Evolutionary conservation across 2,329 filamentous ascomycete genomes (phyloP).

Genomic region (Didymella keratinophila): DNA sequence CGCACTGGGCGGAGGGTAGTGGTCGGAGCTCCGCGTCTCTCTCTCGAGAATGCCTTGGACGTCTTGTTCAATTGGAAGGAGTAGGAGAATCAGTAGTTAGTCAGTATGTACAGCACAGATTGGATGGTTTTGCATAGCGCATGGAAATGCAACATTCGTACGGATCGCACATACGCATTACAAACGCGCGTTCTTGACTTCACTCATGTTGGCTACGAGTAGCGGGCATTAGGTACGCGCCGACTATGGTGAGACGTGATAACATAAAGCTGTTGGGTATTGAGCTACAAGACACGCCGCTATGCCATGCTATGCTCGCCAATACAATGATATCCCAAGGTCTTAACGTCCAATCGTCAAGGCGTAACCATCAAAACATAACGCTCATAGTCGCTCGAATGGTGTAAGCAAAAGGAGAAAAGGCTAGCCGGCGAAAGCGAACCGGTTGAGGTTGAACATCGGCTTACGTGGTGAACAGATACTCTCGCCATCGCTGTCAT

Average conservation of each 20-base stretch:
- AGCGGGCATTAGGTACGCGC: too few relatives aligned
- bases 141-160: neutral
- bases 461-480: conserved; percentile 47
- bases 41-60: neutral
- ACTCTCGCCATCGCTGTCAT: conserved; percentile 54
- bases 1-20: neutral
- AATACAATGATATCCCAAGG: conserved; percentile 1
- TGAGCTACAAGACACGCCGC: conserved; percentile 1
- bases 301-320: conserved; percentile 17
- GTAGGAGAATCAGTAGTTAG: neutral
- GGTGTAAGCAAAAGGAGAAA: neutral
- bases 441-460: conserved; percentile 51
- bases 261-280: neutral
- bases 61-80: neutral
- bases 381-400: neutral
- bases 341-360: conserved; percentile 5
- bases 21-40: neutral
- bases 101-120: neutral
- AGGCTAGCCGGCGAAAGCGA: conserved; percentile 45
- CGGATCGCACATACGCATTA: neutral
- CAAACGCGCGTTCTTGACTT: neutral
- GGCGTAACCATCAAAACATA: conserved; percentile 3
- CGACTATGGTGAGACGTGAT: too few relatives aligned
- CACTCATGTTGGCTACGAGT: neutral
- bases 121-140: neutral